Evolutionary conservation across 768 basidiomycete genomes (phyloP), one percentile per base, ranked within the genome.

Genomic region (Agrocybe pediades): DNA sequence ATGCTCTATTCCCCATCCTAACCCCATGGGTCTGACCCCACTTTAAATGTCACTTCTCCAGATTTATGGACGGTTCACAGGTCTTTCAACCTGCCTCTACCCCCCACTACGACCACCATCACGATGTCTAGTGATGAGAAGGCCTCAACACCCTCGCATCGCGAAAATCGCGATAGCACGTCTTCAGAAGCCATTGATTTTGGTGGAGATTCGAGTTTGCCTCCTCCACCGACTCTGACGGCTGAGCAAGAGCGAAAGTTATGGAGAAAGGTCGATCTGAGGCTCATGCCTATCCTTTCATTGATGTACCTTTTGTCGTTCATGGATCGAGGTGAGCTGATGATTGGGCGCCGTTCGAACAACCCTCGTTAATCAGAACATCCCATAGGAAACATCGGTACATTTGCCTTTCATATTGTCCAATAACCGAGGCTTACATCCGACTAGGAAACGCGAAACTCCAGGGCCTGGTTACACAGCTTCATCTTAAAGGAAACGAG

Each of bases 221-320:
- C 77, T 16, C 74, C 75, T 0, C 78, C 80, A 2, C 78, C 79
- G 2, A 57, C 50, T 1, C 65, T 83, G 20, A 80, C 80, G 1
- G 64, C 65, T 8, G 79, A 76, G 46, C 65, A 84, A 52, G 83
- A 87, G 69, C 75, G 68, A 52, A 75, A 64, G 43, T 65, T 87
- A 46, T 83, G 83, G 72, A 66, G 78, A 51, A 87, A 84, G 68
- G 72, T 87, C 20, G 86, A 87, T 56, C 29, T 75, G 6, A 71
- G 81, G 46, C 68, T 86, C 39, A 77, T 85, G 75, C 82, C 84
- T 0, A 83, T 84, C 19, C 66, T 87, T 20, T 69, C 78, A 2
- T 53, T 84, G 41, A 80, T 87, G 74, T 87, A 86, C 61, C 68
- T 88, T 41, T 63, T 86, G 23, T 81, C 82, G 3, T 87, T 86